Evolutionary conservation across 768 basidiomycete species (phyloP), one percentile per base, ranked within the genome.

Genomic region (Postia placenta): DNA sequence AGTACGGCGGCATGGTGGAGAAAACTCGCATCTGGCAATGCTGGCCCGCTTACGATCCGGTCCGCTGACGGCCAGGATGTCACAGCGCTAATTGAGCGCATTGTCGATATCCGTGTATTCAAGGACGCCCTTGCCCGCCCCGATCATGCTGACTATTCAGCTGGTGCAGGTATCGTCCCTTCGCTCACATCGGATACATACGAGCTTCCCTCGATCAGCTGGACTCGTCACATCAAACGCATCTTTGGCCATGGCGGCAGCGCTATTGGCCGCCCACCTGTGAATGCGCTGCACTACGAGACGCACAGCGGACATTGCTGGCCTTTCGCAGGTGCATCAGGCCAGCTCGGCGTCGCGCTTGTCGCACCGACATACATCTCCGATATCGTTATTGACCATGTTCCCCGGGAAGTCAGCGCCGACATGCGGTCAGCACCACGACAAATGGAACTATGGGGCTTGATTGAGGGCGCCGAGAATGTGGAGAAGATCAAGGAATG

Each of bases 371-470:
- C 77, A 6, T 71, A 74, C 38, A 71, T 85, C 36, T 68, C 72
- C 14, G 81, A 82, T 56, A 69, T 99, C 44, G 92, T 91, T 9
- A 76, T 90, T 48, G 95, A 98, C 60, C 95, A 99, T 64, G 81
- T 92, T 11, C 74, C 92, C 19, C 74, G 69, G 51, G 93, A 95
- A 54, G 72, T 92, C 36, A 87, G 92, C 4, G 80, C 81, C 60
- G 90, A 94, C 57, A 73, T 89, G 67, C 73, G 81, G 33, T 83
- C 82, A 35, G 91, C 92, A 1, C 95, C 95, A 37, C 72, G 79
- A 50, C 73, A 85, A 37, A 89, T 97, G 80, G 91, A 96, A 57
- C 78, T 95, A 4, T 95, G 92, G 93, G 93, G 83, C 0, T 65
- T 92, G 55, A 78, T 95, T 27, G 92, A 96, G 55, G 89, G 87